Base-by-base conservation (phyloP, 2,329 filamentous ascomycete species). In the Trichophyton schoenleinii region DNA sequence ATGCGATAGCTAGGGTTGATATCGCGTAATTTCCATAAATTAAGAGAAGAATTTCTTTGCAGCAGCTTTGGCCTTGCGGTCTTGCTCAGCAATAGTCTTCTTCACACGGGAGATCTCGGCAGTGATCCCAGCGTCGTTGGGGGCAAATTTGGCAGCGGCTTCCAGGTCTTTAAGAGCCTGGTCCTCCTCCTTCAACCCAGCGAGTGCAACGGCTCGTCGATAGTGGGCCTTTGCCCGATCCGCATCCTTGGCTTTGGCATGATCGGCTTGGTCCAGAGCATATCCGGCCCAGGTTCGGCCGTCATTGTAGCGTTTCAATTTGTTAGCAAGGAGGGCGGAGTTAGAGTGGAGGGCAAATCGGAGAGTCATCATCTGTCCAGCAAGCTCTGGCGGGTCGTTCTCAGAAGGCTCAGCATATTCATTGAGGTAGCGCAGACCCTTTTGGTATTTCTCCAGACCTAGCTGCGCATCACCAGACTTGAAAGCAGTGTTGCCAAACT, bases 141-240 rank as follows among this genome's bases (percentile, higher is more conserved):
- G 91, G 0, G 81, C 84, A 60, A 96, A 78, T 69, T 82, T 83
- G 74, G 86, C 83, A 0, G 92, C 94, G 71, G 87, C 82, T 64
- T 87, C 80, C 57, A 96, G 82, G 70, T 89, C 87, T 66, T 83
- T 81, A 42, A 94, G 77, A 4, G 91, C 92, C 18, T 80, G 80
- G 44, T 96, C 92, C 69, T 96, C 89, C 67, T 94, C 89, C 81
- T 90, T 95, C 69, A 88, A 78, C 34, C 84, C 86, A 59, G 87
- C 79, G 64, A 83, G 75, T n/a, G 92, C 89, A 62, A 88, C 77
- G 31, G 85, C 94, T 63, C 89, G 86, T 65, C 94, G 84, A 79
- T 89, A 99, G 60, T 88, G 81, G 1, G 88, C 91, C 81, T 99
- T 99, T 64, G 87, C 92, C 73, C 87, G 87, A 72, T 97, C 92